These are phyloP conservation scores for Saccharum spontaneum DNA, from an alignment of 176 grass and related monocot genomes.

Conservation along the genomic window DNA sequence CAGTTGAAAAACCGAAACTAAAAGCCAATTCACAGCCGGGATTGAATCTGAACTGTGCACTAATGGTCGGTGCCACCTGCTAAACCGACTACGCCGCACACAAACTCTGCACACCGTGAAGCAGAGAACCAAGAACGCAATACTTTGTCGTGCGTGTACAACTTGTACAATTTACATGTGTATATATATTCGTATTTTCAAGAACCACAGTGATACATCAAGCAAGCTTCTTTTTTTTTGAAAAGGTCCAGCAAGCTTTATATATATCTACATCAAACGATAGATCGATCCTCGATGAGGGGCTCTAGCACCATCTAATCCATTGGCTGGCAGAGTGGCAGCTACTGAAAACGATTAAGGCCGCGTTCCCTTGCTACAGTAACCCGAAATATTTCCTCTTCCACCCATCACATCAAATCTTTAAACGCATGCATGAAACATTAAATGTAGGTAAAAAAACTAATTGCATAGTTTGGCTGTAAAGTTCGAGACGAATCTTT, in stretches of 20 bases:
- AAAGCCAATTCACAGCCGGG: no score
- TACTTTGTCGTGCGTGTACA: background rate
- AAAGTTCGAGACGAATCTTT: no score
- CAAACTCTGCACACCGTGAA: background rate
- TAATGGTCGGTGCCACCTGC: background rate
- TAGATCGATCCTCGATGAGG: background rate
- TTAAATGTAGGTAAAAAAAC: no score
- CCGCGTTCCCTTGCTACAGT: no score
- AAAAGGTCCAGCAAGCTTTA: background rate
- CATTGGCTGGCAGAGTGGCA: background rate
- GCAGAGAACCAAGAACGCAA: background rate
- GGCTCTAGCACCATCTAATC: background rate
- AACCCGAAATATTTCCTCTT: no score
- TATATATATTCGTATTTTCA: background rate
- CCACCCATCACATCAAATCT: no score
- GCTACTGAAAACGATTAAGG: background rate
- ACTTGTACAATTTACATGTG: background rate
- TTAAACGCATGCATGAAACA: no score
- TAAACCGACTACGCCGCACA: background rate
- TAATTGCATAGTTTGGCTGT: no score
- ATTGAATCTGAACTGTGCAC: no score
- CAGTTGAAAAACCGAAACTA: no score
- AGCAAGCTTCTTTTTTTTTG: background rate
- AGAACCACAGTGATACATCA: no score
- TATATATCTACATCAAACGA: background rate